Evolutionary conservation across 129 eudicot genomes (phyloP), one percentile per base, ranked within the genome.

Genomic region (Chrysanthemum makinoi): DNA sequence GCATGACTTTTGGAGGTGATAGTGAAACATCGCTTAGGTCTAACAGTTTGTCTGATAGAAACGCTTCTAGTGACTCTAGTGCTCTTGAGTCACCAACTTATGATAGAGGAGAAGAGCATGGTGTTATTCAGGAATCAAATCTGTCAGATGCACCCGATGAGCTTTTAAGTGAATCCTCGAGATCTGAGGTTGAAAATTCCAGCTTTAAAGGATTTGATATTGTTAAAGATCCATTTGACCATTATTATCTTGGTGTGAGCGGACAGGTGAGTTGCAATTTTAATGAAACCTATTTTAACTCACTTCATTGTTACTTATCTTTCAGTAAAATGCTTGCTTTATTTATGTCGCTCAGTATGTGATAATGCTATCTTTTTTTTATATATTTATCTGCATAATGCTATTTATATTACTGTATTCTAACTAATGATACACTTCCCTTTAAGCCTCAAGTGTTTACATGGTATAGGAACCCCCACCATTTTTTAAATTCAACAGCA

Each of bases 161-260:
- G 62, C 78, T 68, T 60, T 72, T 71, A 50, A 49, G 63, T 82
- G 83, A 54, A 16, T 71, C 80, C 17, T 24, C 82, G 56, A 70
- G 75, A 30, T 61, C 50, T 13, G 85, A 68, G 64, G 88, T 75
- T 66, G 72, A 43, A 43, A 44, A 12, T 72, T 82, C 73, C 66
- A 47, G 82, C 73, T 90, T 95, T 79, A 90, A 78, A 79, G 85
- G 95, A 57, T 95, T 95, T 84, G 99, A 95, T 80, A 88, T 89
- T 43, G 92, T 82, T 16, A 88, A 86, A 78, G 91, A 90, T 72
- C 99, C 99, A 35, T 73, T 19, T n/a, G 99, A 90, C 68, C 97
- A 95, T 81, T 72, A 86, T 72, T 95, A 76, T 79, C 80, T 84
- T 80, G 88, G 87, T 68, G 77, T 88, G 65, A 82, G 43, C 71